These are phyloP conservation scores for Senna tora DNA, from an alignment of 306 rosid genomes.

Conservation along the genomic window DNA sequence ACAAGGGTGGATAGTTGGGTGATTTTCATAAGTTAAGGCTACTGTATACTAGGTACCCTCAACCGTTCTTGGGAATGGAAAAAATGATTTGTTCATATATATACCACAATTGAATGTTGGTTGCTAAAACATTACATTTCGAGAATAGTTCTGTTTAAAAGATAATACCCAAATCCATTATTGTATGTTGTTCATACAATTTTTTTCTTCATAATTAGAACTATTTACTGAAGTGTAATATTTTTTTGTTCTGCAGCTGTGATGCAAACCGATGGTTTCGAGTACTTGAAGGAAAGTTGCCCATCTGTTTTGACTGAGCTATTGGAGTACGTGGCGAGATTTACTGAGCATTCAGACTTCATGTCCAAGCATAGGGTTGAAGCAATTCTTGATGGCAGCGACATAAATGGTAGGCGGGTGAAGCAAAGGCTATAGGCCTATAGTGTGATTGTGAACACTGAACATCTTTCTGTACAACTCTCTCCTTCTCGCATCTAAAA, in stretches of 20 bases:
- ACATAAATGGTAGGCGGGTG: slow-evolving; percentile 79
- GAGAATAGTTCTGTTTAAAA: not conserved
- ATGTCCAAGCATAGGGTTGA: slow-evolving; percentile 68
- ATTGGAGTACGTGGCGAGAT: slow-evolving; percentile 79
- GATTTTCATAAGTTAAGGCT: slow-evolving; percentile 4
- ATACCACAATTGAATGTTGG: not conserved
- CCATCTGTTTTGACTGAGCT: slow-evolving; percentile 69
- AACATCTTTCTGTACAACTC: slow-evolving; percentile 37
- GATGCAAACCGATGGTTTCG: slow-evolving; percentile 87
- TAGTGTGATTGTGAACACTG: slow-evolving; percentile 41
- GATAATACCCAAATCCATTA: not conserved
- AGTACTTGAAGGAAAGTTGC: slow-evolving; percentile 78
- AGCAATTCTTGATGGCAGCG: slow-evolving; percentile 66
- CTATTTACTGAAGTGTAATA: not conserved
- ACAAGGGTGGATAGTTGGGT: slow-evolving; percentile 11
- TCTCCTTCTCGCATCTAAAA: slow-evolving; percentile 38
- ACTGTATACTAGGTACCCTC: slow-evolving; percentile 17
- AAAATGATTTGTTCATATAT: slow-evolving; percentile 1
- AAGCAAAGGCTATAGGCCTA: slow-evolving; percentile 69
- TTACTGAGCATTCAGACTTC: slow-evolving; percentile 54
- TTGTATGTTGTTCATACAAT: not conserved
- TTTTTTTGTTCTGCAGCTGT: slow-evolving; percentile 58
- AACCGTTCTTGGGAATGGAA: not conserved
- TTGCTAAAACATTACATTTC: not conserved
- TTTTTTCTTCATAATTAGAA: not conserved